Percentiles rank a stretch among this genome's conserved stretches.
phyloP scores from a whole-genome alignment of 495 filamentous ascomycete genomes.

The Penicillium samsonianum region DNA sequence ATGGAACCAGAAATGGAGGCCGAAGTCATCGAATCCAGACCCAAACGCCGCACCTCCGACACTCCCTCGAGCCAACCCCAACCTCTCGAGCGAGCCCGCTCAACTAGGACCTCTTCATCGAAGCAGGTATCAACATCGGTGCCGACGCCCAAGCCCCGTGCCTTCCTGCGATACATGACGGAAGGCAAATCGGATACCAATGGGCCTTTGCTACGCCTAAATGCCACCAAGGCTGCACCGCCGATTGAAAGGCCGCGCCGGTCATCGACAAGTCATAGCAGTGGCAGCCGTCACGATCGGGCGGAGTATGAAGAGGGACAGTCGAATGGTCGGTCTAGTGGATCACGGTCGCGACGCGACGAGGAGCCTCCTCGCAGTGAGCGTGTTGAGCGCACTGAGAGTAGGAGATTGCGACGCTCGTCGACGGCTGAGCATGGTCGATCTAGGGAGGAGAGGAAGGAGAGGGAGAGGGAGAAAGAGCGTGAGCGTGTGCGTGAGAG shows the following conservation, averaged over 20 bases:
- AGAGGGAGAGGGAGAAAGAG: slow-evolving; percentile 11
- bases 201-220: slow-evolving; percentile 38
- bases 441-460: slow-evolving; percentile 11
- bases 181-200: slow-evolving; percentile 40
- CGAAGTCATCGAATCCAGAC: slow-evolving; percentile 21
- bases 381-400: slow-evolving; percentile 11
- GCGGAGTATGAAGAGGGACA: slow-evolving; percentile 30
- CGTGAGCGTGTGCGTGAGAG: slow-evolving; percentile 4
- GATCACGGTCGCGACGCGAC: slow-evolving; percentile 27
- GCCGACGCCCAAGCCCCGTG: slow-evolving; percentile 29
- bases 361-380: slow-evolving; percentile 23
- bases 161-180: slow-evolving; percentile 45
- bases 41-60: slow-evolving; percentile 31
- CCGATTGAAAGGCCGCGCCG: slow-evolving; percentile 33
- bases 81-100: slow-evolving; percentile 18
- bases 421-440: slow-evolving; percentile 14
- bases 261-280: slow-evolving; percentile 34
- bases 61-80: slow-evolving; percentile 11
- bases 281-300: slow-evolving; percentile 33
- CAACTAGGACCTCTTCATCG: slow-evolving; percentile 29
- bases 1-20: slow-evolving; percentile 24
- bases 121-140: slow-evolving; percentile 29
- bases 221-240: slow-evolving; percentile 35
- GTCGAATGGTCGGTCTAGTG: slow-evolving; percentile 34
- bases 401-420: slow-evolving; percentile 2